phyloP scores from a whole-genome alignment of 2,329 filamentous ascomycete species.

The Amauroascus niger region DNA sequence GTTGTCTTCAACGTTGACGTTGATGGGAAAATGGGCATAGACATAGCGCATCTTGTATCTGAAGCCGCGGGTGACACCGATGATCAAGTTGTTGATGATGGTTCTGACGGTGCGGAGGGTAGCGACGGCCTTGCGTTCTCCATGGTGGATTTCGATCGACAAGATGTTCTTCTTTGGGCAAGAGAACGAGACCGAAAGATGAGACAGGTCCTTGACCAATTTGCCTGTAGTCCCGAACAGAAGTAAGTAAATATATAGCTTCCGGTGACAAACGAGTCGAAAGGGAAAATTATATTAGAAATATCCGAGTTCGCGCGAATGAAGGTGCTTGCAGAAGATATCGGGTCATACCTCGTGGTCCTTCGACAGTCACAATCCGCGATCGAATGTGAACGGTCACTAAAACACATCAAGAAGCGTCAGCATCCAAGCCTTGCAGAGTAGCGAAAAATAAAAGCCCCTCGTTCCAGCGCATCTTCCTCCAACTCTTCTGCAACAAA shows the following conservation, averaged over 20 bases:
- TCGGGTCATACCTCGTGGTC: conserved; percentile 64
- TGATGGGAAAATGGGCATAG: conserved; percentile 99
- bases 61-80: conserved; percentile 97
- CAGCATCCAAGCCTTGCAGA: conserved; percentile 6
- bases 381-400: conserved; percentile 98
- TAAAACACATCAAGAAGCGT: conserved; percentile 39
- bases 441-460: neutral
- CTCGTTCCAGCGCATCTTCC: neutral
- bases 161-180: conserved; percentile 76
- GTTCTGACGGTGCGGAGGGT: conserved; percentile 96
- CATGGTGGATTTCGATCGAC: conserved; percentile 98
- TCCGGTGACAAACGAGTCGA: neutral
- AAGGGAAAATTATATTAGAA: conserved; percentile 9
- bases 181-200: conserved; percentile 93
- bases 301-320: conserved; percentile 20
- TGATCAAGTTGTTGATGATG: conserved; percentile 97
- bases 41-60: conserved; percentile 99
- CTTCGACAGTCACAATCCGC: conserved; percentile 91
- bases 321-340: neutral
- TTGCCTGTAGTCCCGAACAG: conserved; percentile 54
- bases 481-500: neutral
- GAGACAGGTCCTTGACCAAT: conserved; percentile 91
- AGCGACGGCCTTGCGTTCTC: conserved; percentile 93
- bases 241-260: neutral
- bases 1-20: conserved; percentile 99